These are phyloP conservation scores for Aspergillus hancockii DNA, from an alignment of 495 filamentous ascomycete genomes.

Conservation along the genomic window DNA sequence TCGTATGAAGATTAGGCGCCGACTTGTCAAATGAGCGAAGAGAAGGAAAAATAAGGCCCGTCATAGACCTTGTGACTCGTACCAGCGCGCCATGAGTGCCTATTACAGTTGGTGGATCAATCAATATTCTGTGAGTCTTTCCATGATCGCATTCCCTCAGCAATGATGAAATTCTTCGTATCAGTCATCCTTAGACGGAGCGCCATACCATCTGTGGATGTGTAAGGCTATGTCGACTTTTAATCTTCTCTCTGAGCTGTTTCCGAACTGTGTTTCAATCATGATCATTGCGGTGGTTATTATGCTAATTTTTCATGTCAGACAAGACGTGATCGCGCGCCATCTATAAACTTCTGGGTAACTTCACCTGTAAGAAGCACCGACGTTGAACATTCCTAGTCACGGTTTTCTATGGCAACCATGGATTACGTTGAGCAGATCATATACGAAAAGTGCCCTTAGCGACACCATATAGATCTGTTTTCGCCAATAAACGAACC, in stretches of 20 bases:
- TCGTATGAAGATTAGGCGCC: constrained; percentile 42
- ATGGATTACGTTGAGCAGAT: not conserved
- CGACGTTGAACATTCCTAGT: not conserved
- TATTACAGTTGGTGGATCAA: not conserved
- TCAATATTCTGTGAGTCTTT: constrained; percentile 14
- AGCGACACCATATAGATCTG: not conserved
- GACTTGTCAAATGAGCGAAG: not conserved
- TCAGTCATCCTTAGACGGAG: constrained; percentile 52
- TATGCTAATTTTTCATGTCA: not conserved
- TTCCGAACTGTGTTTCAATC: not conserved
- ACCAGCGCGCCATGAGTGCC: not conserved
- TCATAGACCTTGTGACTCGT: not conserved
- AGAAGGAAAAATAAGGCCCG: not conserved
- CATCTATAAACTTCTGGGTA: no score
- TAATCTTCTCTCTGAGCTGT: constrained; percentile 41
- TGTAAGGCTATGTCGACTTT: constrained; percentile 39
- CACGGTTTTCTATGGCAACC: not conserved
- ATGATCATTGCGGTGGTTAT: not conserved
- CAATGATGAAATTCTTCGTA: constrained; percentile 42
- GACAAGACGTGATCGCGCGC: not conserved
- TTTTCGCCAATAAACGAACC: not conserved
- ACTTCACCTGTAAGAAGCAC: no score
- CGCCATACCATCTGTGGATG: constrained; percentile 44
- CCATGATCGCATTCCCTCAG: constrained; percentile 1
- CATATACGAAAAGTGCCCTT: not conserved